Evolutionary conservation across 2,329 filamentous ascomycete species (phyloP).

Genomic region (Talaromyces sp.): DNA sequence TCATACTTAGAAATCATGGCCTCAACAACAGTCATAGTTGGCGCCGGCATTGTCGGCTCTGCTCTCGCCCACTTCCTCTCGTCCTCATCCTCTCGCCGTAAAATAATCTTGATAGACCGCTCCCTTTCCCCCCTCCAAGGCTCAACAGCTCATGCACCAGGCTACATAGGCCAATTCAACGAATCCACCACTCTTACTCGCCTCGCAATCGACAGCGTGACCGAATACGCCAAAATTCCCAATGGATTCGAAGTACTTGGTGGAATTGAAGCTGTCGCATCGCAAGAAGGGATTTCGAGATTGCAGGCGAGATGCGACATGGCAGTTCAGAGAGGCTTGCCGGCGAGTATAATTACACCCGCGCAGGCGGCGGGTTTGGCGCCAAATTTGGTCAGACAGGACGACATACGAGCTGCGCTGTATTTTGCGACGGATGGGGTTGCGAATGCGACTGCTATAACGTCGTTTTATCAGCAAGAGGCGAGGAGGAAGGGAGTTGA

Average conservation of each 20-base stretch:
- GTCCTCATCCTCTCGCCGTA: slow-evolving; percentile 14
- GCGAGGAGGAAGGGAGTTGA: slow-evolving; percentile 23
- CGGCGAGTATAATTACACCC: slow-evolving; percentile 26
- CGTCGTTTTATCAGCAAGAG: slow-evolving; percentile 25
- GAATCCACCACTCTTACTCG: slow-evolving; percentile 30
- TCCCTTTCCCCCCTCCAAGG: slow-evolving; percentile 26
- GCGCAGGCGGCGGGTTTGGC: slow-evolving; percentile 25
- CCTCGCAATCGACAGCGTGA: slow-evolving; percentile 31
- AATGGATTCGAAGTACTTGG: slow-evolving; percentile 29
- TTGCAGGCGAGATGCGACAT: background rate
- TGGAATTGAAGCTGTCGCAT: slow-evolving; percentile 28
- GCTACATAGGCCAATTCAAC: slow-evolving; percentile 37
- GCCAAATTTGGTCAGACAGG: slow-evolving; percentile 28
- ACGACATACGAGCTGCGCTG: slow-evolving; percentile 21
- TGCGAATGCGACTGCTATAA: slow-evolving; percentile 26
- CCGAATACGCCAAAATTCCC: slow-evolving; percentile 29
- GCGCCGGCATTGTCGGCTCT: slow-evolving; percentile 36
- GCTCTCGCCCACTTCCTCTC: slow-evolving; percentile 34
- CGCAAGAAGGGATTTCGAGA: slow-evolving; percentile 20
- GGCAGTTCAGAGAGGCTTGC: slow-evolving; percentile 20
- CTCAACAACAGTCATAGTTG: slow-evolving; percentile 18
- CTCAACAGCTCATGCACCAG: slow-evolving; percentile 35
- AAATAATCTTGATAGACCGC: slow-evolving; percentile 28
- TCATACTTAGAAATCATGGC: background rate
- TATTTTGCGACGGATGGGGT: slow-evolving; percentile 30